Conservation (phyloP, 441 rosid genomes). For the Euphorbia schlechtendalii region DNA sequence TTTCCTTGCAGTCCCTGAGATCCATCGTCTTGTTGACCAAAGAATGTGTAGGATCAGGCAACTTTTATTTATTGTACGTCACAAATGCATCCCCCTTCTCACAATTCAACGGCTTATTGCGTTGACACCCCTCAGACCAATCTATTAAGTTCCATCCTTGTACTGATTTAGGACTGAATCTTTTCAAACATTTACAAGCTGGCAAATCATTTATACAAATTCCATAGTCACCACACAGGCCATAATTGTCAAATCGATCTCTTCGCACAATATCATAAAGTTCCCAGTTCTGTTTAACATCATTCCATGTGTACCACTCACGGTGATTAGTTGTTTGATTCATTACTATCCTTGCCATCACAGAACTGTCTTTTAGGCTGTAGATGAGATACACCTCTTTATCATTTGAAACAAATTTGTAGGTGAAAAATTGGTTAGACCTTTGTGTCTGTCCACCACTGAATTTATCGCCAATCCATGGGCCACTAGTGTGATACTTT, state of each 20-base stretch:
- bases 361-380: conserved; percentile 15
- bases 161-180: conserved; percentile 25
- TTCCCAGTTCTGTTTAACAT: neutral
- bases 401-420: conserved; percentile 21
- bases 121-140: conserved; percentile 10
- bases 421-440: conserved; percentile 23
- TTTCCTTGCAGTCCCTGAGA: conserved; percentile 5
- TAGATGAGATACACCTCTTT: conserved; percentile 26
- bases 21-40: conserved; percentile 12
- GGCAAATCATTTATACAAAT: conserved; percentile 14
- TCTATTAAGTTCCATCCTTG: conserved; percentile 8
- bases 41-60: conserved; percentile 13
- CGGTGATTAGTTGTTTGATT: conserved; percentile 5
- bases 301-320: conserved; percentile 10
- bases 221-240: conserved; percentile 23
- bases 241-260: conserved; percentile 19
- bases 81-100: conserved; percentile 10
- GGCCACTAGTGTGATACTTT: conserved; percentile 27
- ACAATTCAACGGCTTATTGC: conserved; percentile 10
- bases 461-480: conserved; percentile 31
- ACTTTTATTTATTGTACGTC: neutral
- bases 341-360: conserved; percentile 10
- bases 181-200: conserved; percentile 9
- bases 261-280: conserved; percentile 10
- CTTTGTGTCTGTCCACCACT: conserved; percentile 21